Conservation (phyloP, 768 basidiomycete species). For the Omphalotus guepiniiformis region DNA sequence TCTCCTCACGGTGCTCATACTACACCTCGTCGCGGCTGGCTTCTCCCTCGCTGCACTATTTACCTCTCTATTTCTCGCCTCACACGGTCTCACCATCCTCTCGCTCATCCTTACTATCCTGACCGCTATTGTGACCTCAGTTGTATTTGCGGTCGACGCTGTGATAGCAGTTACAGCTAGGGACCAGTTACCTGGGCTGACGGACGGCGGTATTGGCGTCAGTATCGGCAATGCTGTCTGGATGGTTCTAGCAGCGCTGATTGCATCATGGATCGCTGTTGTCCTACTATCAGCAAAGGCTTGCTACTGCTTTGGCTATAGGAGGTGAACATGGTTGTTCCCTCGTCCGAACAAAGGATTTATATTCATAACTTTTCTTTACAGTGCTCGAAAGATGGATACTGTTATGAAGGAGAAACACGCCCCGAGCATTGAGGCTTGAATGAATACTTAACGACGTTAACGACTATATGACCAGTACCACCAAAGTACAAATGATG, state of each 20-base stretch:
- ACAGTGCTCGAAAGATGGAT: too few relatives aligned
- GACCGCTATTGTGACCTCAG: constrained; percentile 47
- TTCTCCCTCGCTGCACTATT: constrained; percentile 52
- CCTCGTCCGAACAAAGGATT: too few relatives aligned
- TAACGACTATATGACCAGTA: too few relatives aligned
- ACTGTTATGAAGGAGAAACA: too few relatives aligned
- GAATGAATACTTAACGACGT: too few relatives aligned
- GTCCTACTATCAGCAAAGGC: constrained; percentile 57
- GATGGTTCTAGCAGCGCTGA: constrained; percentile 58
- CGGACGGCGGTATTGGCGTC: constrained; percentile 39
- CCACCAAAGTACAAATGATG: too few relatives aligned
- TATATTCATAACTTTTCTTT: too few relatives aligned
- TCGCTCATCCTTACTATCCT: constrained; percentile 56
- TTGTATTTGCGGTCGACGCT: constrained; percentile 60
- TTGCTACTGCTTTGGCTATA: constrained; percentile 68
- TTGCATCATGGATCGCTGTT: constrained; percentile 57
- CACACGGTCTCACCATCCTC: constrained; percentile 50
- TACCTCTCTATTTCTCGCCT: constrained; percentile 54
- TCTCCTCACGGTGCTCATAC: constrained; percentile 52
- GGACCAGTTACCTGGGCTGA: constrained; percentile 35
- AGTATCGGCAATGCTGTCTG: constrained; percentile 67
- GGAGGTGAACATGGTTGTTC: constrained; percentile 26
- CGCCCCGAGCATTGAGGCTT: too few relatives aligned
- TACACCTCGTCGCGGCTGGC: constrained; percentile 64
- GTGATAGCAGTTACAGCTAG: constrained; percentile 53